Percentiles rank a stretch among this genome's conserved stretches.
These are phyloP conservation scores for Cordyceps militaris DNA, from an alignment of 2,329 filamentous ascomycete genomes.

Conservation along the genomic window DNA sequence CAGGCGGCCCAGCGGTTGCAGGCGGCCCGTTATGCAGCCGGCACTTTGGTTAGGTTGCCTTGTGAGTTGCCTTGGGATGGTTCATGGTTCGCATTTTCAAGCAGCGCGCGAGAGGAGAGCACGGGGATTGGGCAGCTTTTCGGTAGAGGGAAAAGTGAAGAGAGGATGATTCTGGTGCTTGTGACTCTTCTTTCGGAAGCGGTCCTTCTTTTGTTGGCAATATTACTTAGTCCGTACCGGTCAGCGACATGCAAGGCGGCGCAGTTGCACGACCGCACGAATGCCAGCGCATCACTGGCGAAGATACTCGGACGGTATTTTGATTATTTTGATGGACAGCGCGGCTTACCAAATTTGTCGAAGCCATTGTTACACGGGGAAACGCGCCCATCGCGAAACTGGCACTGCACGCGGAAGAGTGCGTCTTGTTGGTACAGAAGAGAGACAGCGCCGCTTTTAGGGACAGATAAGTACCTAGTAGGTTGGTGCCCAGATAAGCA, in stretches of 20 bases:
- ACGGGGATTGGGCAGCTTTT: neutral
- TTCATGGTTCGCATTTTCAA: constrained; percentile 1
- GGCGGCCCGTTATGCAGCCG: constrained; percentile 10
- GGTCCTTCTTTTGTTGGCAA: neutral
- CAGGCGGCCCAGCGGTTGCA: neutral
- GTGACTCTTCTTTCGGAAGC: neutral
- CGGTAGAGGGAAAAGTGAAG: neutral
- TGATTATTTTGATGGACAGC: neutral
- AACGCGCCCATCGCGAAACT: neutral
- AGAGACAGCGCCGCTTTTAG: constrained; percentile 4
- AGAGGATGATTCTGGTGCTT: neutral
- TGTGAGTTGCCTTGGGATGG: neutral
- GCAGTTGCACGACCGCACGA: neutral
- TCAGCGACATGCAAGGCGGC: neutral
- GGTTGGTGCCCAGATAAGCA: too few species aligned
- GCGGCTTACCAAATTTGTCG: neutral
- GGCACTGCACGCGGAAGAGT: neutral
- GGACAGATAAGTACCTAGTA: too few species aligned
- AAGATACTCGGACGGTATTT: neutral
- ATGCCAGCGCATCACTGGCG: neutral
- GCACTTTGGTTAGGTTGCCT: neutral
- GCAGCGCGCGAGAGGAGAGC: neutral
- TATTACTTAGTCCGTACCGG: neutral
- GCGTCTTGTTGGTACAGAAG: too few species aligned
- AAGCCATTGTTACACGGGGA: neutral